Conservation (phyloP, 1,284 basidiomycete species). For the Marasmius tenuissimus region DNA sequence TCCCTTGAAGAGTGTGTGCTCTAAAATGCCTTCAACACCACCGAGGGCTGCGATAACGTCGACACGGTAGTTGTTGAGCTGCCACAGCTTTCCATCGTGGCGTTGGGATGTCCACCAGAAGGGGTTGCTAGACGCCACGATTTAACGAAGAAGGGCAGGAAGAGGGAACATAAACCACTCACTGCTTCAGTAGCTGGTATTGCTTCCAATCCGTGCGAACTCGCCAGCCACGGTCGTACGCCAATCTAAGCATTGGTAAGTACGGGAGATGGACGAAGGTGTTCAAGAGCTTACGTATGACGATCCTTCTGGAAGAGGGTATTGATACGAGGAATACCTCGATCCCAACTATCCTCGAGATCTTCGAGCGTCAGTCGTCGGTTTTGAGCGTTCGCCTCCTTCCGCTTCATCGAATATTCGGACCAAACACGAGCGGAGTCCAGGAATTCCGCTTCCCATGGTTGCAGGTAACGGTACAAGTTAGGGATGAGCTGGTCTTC, state of each 20-base stretch:
- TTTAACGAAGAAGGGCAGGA: no score
- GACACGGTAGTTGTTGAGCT: conserved; percentile 97
- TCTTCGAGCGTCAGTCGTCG: conserved; percentile 96
- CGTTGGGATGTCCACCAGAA: conserved; percentile 99
- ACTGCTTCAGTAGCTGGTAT: conserved; percentile 92
- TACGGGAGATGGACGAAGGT: conserved; percentile 39
- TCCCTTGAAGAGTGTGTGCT: conserved; percentile 98
- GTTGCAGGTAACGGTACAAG: conserved; percentile 96
- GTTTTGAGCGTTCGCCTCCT: conserved; percentile 98
- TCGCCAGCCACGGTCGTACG: conserved; percentile 98
- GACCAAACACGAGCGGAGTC: conserved; percentile 99
- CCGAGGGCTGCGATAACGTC: conserved; percentile 99
- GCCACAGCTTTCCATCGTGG: conserved; percentile 98
- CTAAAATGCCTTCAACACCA: conserved; percentile 95
- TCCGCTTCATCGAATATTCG: conserved; percentile 99
- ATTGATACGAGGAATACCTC: conserved; percentile 97
- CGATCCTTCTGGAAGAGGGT: conserved; percentile 98
- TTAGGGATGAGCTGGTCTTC: conserved; percentile 96
- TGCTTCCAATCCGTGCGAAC: conserved; percentile 97
- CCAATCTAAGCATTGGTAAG: conserved; percentile 67
- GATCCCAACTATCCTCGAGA: conserved; percentile 96
- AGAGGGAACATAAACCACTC: conserved; percentile 21
- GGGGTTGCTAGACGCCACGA: conserved; percentile 63
- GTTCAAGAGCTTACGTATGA: conserved; percentile 69
- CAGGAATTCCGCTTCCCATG: conserved; percentile 98